A percentile compares a stretch with the other conserved stretches of the same genome.
These are phyloP conservation scores for Leucaena leucocephala DNA, from an alignment of 306 rosid genomes.

Conservation along the genomic window DNA sequence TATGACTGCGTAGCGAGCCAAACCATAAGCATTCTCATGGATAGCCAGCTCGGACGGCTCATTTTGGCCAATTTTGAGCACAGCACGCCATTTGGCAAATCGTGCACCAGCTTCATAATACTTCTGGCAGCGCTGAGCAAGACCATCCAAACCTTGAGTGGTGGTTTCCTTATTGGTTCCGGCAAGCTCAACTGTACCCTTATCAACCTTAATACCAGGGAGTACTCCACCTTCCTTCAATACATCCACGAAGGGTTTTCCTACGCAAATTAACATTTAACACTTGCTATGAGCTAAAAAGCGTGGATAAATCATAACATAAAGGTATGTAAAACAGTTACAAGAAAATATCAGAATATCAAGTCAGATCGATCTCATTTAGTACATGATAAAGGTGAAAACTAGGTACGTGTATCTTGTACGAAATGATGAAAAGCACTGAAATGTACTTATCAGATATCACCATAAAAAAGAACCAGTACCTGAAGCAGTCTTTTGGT, in stretches of 20 bases:
- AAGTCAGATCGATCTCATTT: background rate
- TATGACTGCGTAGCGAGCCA: slow-evolving; percentile 75
- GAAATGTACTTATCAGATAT: background rate
- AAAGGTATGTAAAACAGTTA: background rate
- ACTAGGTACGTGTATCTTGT: background rate
- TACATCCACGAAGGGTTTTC: slow-evolving; percentile 68
- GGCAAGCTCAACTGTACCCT: slow-evolving; percentile 76
- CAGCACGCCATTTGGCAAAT: slow-evolving; percentile 89
- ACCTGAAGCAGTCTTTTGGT: slow-evolving; percentile 83
- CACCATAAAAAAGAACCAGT: background rate
- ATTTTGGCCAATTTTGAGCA: slow-evolving; percentile 69
- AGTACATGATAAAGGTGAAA: background rate
- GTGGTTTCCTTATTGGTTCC: slow-evolving; percentile 88
- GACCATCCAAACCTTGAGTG: slow-evolving; percentile 84
- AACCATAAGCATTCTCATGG: slow-evolving; percentile 71
- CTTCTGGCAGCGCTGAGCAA: slow-evolving; percentile 68
- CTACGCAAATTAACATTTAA: slow-evolving; percentile 35
- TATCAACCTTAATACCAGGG: slow-evolving; percentile 88
- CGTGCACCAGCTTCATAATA: slow-evolving; percentile 85
- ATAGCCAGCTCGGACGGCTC: slow-evolving; percentile 73
- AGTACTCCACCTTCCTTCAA: slow-evolving; percentile 71
- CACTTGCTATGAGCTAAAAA: background rate
- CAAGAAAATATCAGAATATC: background rate
- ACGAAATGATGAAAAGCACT: background rate
- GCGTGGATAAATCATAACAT: background rate